Base-by-base conservation (phyloP, 331 rosid genomes). In the Erythrophleum ivorense region DNA sequence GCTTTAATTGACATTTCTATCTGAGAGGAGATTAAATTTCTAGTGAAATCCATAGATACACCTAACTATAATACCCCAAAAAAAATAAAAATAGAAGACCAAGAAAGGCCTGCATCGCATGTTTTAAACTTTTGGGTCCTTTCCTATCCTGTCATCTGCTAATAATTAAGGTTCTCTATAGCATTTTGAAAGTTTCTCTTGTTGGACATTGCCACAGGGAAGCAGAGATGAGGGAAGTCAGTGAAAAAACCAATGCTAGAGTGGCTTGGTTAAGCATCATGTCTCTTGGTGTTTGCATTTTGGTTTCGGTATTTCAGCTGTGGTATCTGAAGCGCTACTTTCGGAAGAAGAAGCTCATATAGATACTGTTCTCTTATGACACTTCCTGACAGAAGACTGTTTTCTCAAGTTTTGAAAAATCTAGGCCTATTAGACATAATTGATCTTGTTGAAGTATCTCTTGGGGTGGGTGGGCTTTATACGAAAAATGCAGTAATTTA, bases 301-400 rank as follows among this genome's bases (percentile, higher is more conserved):
- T 46, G 21, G 97, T 85, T 88, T 89, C 97, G 2, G 84, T 24
- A 55, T 40, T 91, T 76, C 99, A 95, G 79, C 43, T 93, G 43
- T 88, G 78, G 92, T 74, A 88, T 85, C 81, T 93, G 94, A 93
- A 90, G 86, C 90, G 88, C 45, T 95, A 66, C 87, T 95, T 95
- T 81, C 89, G 71, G 41, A 95, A 91, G 92, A 95, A 92, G 96
- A 95, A 95, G 91, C 94, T 95, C 82, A 95, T 95, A 84, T 93
- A 88, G 88, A 80, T 31, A 46, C 41, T 80, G 67, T 68, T 73
- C 34, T 79, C 54, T 65, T 3, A 0, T 33, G 54, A 50, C 54
- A 19, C 74, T 82, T 83, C 67, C 68, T 9, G 65, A 59, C 75
- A 46, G 18, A 82, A 40, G 43, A 34, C 49, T 73, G 57, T 49